Conservation (phyloP, 495 filamentous ascomycete genomes). For the Trichoderma gamsii region DNA sequence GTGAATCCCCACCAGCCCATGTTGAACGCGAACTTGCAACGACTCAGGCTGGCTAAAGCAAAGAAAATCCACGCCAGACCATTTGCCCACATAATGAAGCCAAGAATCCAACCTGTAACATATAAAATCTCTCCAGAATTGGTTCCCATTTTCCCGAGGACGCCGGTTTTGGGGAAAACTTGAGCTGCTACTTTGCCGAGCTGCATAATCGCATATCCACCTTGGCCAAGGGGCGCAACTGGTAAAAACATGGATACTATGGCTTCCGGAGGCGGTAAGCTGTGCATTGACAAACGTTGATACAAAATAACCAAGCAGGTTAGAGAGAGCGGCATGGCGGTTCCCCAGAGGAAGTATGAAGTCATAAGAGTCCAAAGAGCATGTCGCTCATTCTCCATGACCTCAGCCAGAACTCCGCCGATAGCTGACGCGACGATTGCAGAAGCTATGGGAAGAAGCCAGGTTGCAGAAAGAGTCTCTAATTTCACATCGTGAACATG, state of each 20-base stretch:
- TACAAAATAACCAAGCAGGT: slow-evolving; percentile 55
- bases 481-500: slow-evolving; percentile 27
- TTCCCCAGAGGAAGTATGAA: slow-evolving; percentile 55
- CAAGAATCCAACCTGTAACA: slow-evolving; percentile 44
- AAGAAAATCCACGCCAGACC: slow-evolving; percentile 58
- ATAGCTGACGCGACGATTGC: slow-evolving; percentile 53
- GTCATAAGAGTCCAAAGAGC: slow-evolving; percentile 51
- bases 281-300: slow-evolving; percentile 51
- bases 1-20: slow-evolving; percentile 65
- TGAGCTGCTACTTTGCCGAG: slow-evolving; percentile 46
- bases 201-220: slow-evolving; percentile 50
- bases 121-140: slow-evolving; percentile 48
- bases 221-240: slow-evolving; percentile 53
- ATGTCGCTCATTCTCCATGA: slow-evolving; percentile 45
- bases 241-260: slow-evolving; percentile 59
- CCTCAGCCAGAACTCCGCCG: slow-evolving; percentile 48
- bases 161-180: slow-evolving; percentile 43
- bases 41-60: slow-evolving; percentile 40
- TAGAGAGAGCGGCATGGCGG: slow-evolving; percentile 49
- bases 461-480: slow-evolving; percentile 49
- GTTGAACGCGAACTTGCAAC: slow-evolving; percentile 53
- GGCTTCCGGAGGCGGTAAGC: slow-evolving; percentile 50
- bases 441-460: slow-evolving; percentile 56
- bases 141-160: slow-evolving; percentile 15
- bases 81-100: slow-evolving; percentile 56